Conservation (phyloP, 805 yeast genomes). For the Candida glaebosa region DNA sequence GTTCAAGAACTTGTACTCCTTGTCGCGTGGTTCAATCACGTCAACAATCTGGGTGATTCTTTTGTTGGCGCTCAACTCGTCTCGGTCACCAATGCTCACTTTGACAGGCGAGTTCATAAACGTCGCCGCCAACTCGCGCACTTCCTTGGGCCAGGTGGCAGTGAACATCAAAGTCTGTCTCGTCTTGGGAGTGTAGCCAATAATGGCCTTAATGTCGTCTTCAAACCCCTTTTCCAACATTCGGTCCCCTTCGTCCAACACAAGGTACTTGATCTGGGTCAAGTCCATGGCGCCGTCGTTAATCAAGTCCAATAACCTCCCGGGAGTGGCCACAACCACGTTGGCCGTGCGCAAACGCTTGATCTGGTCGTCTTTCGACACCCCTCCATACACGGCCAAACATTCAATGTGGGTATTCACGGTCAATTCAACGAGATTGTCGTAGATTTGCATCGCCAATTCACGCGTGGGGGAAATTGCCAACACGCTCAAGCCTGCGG, state of each 20-base stretch:
- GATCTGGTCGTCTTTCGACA: slow-evolving; percentile 90
- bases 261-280: slow-evolving; percentile 66
- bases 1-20: slow-evolving; percentile 72
- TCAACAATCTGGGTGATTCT: slow-evolving; percentile 92
- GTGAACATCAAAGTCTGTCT: slow-evolving; percentile 98
- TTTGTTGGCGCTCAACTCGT: slow-evolving; percentile 91
- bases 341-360: slow-evolving; percentile 60
- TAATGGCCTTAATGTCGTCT: slow-evolving; percentile 86
- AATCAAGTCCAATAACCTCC: slow-evolving; percentile 85
- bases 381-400: slow-evolving; percentile 95
- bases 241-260: slow-evolving; percentile 97
- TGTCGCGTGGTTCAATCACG: slow-evolving; percentile 71
- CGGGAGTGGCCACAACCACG: slow-evolving; percentile 97
- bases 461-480: slow-evolving; percentile 97
- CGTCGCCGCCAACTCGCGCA: slow-evolving; percentile 81
- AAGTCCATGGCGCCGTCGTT: slow-evolving; percentile 82
- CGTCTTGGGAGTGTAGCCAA: slow-evolving; percentile 50
- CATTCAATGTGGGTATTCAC: slow-evolving; percentile 60
- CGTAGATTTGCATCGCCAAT: slow-evolving; percentile 89
- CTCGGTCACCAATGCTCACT: slow-evolving; percentile 90
- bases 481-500: slow-evolving; percentile 64
- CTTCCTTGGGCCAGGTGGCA: slow-evolving; percentile 99
- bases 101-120: slow-evolving; percentile 86
- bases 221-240: slow-evolving; percentile 98
- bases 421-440: slow-evolving; percentile 68